Base-by-base conservation (phyloP, 108 stramenopile genomes). In the Halocafeteria seosinensis region DNA sequence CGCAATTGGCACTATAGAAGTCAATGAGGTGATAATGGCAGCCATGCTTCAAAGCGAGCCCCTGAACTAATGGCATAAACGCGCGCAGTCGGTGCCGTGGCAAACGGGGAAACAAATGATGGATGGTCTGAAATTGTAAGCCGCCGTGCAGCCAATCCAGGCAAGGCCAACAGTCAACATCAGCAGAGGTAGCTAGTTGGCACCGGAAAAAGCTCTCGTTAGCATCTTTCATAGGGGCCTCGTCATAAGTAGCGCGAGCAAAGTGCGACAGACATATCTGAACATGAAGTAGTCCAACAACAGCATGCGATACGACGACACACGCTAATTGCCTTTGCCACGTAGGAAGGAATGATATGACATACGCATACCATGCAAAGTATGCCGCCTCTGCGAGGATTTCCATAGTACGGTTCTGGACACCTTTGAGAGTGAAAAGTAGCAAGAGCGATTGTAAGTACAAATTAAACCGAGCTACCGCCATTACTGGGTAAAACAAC, bases 121-220 rank as follows among this genome's bases (percentile, higher is more conserved):
- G 92, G 50, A 81, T 78, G 31, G 83, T 78, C 78, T 91, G 90
- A 62, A 89, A 91, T 65, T 91, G 90, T 24, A 91, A 82, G 0
- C 90, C 90, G 0, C 86, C 85, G 57, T 91, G 90, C 67, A 91
- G 87, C 86, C 86, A 91, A 75, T 91, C 90, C 67, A 88, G 66
- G 69, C 73, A 88, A 6, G 59, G 57, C 8, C 74, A 71, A 69
- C 88, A 89, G 50, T 76, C 81, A 1, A 91, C 84, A 67, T 91
- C 83, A 68, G 88, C 68, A 0, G 84, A 84, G 0, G 87, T 84
- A 13, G 66, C 37, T 37, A 84, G 68, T 71, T 91, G 85, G 27
- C 71, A 70, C 33, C 36, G 51, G 50, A 79, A 71, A 68, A 69
- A 86, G 24, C 75, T 81, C 47, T 83, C 78, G 1, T 70, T 50